Conservation (phyloP, 495 filamentous ascomycete genomes). For the Lepraria neglecta region DNA sequence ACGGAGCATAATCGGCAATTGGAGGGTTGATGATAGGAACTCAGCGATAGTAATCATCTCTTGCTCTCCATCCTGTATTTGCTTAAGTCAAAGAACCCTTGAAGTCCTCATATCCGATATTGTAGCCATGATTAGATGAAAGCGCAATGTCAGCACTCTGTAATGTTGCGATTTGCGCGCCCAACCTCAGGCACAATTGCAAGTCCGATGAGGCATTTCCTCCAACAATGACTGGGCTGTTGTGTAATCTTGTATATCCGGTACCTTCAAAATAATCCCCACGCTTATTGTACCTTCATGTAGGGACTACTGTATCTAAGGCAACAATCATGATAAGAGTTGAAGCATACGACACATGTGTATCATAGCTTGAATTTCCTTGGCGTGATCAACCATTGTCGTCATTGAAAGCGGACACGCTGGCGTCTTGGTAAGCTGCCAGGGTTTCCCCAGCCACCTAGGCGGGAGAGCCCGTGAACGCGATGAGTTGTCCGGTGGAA, state of each 20-base stretch:
- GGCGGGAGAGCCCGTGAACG: slow-evolving; percentile 3
- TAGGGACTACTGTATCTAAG: neutral
- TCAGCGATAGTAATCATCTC: neutral
- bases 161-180: neutral
- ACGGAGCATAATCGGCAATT: slow-evolving; percentile 3
- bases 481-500: neutral
- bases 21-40: neutral
- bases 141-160: neutral
- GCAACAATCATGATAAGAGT: neutral
- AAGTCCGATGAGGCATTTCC: neutral
- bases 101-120: neutral
- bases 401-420: neutral
- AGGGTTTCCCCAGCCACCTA: slow-evolving; percentile 5
- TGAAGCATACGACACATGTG: neutral
- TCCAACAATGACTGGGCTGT: neutral
- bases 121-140: neutral
- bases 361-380: slow-evolving; percentile 8
- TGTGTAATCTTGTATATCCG: neutral
- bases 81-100: neutral
- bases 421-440: neutral
- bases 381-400: slow-evolving; percentile 8
- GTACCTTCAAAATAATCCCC: slow-evolving; percentile 9
- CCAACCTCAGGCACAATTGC: neutral
- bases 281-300: slow-evolving; percentile 7
- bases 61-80: neutral